A percentile compares a stretch with the other conserved stretches of the same genome.
Conservation (phyloP, 805 yeast species). For the Priceomyces medius region DNA sequence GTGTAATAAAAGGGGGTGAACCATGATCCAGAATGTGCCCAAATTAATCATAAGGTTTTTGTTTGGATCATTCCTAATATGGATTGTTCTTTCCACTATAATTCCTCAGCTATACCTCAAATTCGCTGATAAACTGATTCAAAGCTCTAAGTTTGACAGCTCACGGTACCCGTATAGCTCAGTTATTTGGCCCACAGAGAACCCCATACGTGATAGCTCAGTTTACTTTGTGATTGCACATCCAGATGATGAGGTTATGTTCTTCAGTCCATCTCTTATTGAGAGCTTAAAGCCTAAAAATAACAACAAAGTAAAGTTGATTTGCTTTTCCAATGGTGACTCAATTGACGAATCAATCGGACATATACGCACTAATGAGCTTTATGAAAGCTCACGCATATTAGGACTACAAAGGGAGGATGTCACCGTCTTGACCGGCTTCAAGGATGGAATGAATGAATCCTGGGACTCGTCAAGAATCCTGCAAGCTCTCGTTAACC, state of each 20-base stretch:
- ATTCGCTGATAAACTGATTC: slow-evolving; percentile 28
- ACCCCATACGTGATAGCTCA: slow-evolving; percentile 32
- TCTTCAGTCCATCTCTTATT: slow-evolving; percentile 77
- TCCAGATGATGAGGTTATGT: slow-evolving; percentile 99
- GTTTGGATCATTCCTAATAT: slow-evolving; percentile 27
- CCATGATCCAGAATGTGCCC: slow-evolving; percentile 9
- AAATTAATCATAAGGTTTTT: slow-evolving; percentile 14
- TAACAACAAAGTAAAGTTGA: slow-evolving; percentile 51
- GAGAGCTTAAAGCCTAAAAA: slow-evolving; percentile 48
- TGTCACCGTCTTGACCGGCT: slow-evolving; percentile 47
- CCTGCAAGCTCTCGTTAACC: slow-evolving; percentile 30
- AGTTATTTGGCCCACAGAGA: slow-evolving; percentile 33
- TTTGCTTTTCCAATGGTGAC: slow-evolving; percentile 79
- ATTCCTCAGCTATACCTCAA: slow-evolving; percentile 37
- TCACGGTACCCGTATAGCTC: slow-evolving; percentile 34
- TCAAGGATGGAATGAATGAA: slow-evolving; percentile 63
- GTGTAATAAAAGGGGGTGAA: not conserved
- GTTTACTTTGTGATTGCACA: slow-evolving; percentile 76
- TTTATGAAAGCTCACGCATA: slow-evolving; percentile 51
- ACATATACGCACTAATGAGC: slow-evolving; percentile 55
- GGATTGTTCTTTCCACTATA: slow-evolving; percentile 40
- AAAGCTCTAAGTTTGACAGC: slow-evolving; percentile 21
- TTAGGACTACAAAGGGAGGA: slow-evolving; percentile 47
- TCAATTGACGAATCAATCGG: slow-evolving; percentile 68
- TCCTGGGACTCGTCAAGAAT: slow-evolving; percentile 60